phyloP scores from a whole-genome alignment of 2,329 filamentous ascomycete genomes.

The Fusarium oligoseptatum region DNA sequence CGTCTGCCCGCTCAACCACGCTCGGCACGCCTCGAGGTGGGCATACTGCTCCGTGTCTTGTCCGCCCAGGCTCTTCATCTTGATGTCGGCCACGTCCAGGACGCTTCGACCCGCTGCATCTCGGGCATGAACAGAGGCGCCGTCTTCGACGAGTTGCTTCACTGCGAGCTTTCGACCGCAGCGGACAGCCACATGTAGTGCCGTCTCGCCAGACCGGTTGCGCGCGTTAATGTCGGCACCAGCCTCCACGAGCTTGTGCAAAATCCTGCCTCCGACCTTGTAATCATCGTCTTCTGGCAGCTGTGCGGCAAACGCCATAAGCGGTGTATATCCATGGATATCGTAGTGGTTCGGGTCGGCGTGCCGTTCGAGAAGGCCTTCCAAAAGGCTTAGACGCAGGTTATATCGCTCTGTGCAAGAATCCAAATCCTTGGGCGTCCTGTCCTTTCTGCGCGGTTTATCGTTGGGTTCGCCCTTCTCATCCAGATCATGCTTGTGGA shows the following conservation, averaged over 20 bases:
- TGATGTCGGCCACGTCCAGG: conserved; percentile 60
- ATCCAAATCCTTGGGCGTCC: conserved; percentile 45
- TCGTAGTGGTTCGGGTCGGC: conserved; percentile 68
- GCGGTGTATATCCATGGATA: conserved; percentile 63
- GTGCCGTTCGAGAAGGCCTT: conserved; percentile 51
- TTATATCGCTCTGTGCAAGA: conserved; percentile 50
- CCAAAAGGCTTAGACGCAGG: conserved; percentile 45
- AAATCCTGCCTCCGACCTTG: conserved; percentile 59
- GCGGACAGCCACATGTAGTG: conserved; percentile 66
- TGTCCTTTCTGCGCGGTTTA: conserved; percentile 20
- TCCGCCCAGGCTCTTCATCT: conserved; percentile 50
- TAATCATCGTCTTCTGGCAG: conserved; percentile 66
- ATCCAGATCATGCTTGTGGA: conserved; percentile 49
- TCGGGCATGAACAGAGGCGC: conserved; percentile 62
- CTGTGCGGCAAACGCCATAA: conserved; percentile 67
- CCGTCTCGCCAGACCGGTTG: conserved; percentile 68
- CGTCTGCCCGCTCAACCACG: conserved; percentile 57
- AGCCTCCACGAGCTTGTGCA: conserved; percentile 57
- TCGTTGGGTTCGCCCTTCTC: conserved; percentile 21
- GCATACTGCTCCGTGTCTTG: conserved; percentile 54
- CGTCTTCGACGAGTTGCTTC: conserved; percentile 59
- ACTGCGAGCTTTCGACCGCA: conserved; percentile 66
- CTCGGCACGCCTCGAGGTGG: conserved; percentile 61
- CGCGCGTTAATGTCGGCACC: conserved; percentile 64
- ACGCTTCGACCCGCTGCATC: conserved; percentile 60